Base-by-base conservation (phyloP, 768 basidiomycete species). In the Boletus coccyginus region DNA sequence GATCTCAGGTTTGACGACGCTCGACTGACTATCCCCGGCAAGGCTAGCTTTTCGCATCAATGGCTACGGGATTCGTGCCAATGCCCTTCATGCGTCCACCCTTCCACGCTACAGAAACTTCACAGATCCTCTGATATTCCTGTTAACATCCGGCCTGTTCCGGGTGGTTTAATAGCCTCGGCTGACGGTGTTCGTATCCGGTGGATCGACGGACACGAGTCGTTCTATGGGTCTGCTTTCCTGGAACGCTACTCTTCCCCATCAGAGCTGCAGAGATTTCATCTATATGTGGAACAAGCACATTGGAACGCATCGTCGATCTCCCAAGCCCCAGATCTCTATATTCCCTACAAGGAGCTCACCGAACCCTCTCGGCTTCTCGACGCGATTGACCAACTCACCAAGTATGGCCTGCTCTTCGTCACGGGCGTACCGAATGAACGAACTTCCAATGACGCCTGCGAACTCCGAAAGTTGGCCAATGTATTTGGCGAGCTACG, bases 21-120 rank as follows among this genome's bases (percentile, higher is more conserved):
- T 36, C 51, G 35, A 36, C 39, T 70, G 33, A 62, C 42, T n/a
- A 50, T 70, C 44, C 61, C 64, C 7, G 50, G 85, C 12, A 73
- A 74, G 19, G 62, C 77, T 29, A 66, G 72, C 11, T 84, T 91
- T 61, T 81, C 89, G 0, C 86, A 81, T 64, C 71, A 84, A 52
- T 94, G 92, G 86, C 81, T 98, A 11, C 85, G 94, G 24, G 94
- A 98, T 65, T 81, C 89, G 0, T 97, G 94, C 62, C 83, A 81
- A 55, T 92, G 88, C 41, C 73, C 82, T 0, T 63, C 73, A 3
- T 94, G 89, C 60, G 70, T 95, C 10, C 90, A 97, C 62, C 86
- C 90, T 0, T 81, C 85, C 5, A 93, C 88, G 0, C 75, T 72
- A 3, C 95, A 98, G 70, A 91, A 91, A 64, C 75, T 93, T 0